A percentile compares a stretch with the other conserved stretches of the same genome.
Conservation (phyloP, 495 filamentous ascomycete species). For the Bathelium albidoporum region DNA sequence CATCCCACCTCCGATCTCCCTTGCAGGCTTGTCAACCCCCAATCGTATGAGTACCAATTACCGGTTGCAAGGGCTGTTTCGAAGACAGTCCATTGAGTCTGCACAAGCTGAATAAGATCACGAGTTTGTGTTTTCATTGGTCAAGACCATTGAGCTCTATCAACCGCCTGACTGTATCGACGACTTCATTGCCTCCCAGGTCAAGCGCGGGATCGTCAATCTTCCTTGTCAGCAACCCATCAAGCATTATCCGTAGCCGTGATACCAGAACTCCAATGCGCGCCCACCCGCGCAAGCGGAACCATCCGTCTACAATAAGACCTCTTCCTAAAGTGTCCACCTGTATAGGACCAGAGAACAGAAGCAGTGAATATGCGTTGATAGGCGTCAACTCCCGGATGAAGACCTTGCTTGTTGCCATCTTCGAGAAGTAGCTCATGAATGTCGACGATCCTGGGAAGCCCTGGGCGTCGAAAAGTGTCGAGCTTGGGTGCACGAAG, state of each 20-base stretch:
- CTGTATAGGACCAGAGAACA: constrained; percentile 78
- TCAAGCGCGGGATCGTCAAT: constrained; percentile 64
- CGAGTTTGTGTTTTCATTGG: no score
- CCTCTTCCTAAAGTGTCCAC: constrained; percentile 85
- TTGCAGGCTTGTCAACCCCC: no score
- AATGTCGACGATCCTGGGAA: constrained; percentile 62
- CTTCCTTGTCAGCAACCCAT: constrained; percentile 65
- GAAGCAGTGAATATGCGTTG: constrained; percentile 76
- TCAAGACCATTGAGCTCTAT: constrained; percentile 86
- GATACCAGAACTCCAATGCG: constrained; percentile 84
- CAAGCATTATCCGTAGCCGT: constrained; percentile 72
- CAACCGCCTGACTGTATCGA: constrained; percentile 63
- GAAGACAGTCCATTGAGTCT: no score
- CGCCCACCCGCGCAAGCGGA: constrained; percentile 85
- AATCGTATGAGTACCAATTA: no score
- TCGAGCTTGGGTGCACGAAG: constrained; percentile 83
- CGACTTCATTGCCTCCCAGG: constrained; percentile 52
- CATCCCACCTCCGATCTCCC: no score
- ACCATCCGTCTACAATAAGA: constrained; percentile 86
- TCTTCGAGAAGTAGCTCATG: constrained; percentile 79
- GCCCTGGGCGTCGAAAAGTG: constrained; percentile 67
- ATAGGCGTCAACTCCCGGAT: constrained; percentile 86
- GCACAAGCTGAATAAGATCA: no score
- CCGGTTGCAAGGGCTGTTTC: no score
- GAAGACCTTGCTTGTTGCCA: constrained; percentile 82